Base-by-base conservation (phyloP, 352 stramenopile species). In the Blastocystis sp. region DNA sequence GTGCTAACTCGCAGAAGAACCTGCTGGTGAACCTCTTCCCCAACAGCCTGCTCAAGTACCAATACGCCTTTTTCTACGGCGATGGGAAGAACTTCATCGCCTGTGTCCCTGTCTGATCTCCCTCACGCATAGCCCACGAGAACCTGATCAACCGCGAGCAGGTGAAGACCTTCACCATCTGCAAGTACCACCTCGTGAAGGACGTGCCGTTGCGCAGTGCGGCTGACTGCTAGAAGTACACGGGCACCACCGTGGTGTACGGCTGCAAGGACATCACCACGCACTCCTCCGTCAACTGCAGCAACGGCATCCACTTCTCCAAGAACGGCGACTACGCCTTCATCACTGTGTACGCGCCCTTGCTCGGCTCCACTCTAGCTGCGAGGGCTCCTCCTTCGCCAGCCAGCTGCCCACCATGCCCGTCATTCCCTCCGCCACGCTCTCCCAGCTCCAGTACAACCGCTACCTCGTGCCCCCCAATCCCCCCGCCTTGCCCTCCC, bases 231-330 rank as follows among this genome's bases (percentile, higher is more conserved):
- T n/a, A 77, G 66, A 77, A 77, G 24, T 77, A 77, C 40, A 77
- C 66, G n/a, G 17, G 60, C 19, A 34, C 66, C 43, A 77, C 66
- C 3, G 66, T 77, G 19, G 66, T 77, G 4, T 77, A 77, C 52
- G 66, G 66, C n/a, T 77, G n/a, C 40, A 77, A 42, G n/a, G 66
- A 77, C 52, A 77, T 77, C n/a, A 54, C 66, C 66, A 60, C 34
- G 6, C 66, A 77, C 4, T 77, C 66, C 24, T 60, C 66, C 11
- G 66, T 77, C 3, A 77, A 77, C 52, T 77, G 66, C 19, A 60
- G 38, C 19, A 77, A 77, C 52, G 66, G 66, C 28, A 77, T 77
- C 52, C 66, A 77, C 66, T 54, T 77, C 28, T 77, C 66, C 3
- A 19, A 54, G n/a, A 54, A 77, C 52, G 66, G 66, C n/a, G 66